These are phyloP conservation scores for Crithidia bombi DNA, from an alignment of 208 protist species.

Conservation along the genomic window DNA sequence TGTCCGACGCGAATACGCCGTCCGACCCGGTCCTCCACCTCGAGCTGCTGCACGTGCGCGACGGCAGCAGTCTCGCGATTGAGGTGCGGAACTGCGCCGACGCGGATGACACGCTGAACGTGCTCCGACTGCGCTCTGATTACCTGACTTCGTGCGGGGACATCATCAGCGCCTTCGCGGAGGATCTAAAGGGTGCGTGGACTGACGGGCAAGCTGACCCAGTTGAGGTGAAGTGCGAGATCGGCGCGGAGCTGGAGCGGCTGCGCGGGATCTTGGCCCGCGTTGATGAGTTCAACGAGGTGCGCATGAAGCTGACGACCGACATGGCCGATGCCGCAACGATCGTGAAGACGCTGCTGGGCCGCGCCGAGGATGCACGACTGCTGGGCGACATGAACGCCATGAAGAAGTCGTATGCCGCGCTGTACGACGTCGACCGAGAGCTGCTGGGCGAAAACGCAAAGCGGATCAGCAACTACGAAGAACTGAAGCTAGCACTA, in stretches of 20 bases:
- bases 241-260: constrained; percentile 72
- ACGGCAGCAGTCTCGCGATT: constrained; percentile 56
- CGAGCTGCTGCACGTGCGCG: constrained; percentile 72
- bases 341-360: constrained; percentile 89
- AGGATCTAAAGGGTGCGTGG: constrained; percentile 41
- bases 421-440: constrained; percentile 85
- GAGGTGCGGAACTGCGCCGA: constrained; percentile 37
- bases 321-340: constrained; percentile 94
- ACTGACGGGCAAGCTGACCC: constrained; percentile 32
- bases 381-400: constrained; percentile 83
- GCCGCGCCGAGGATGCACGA: constrained; percentile 92
- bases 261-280: constrained; percentile 63
- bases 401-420: constrained; percentile 85
- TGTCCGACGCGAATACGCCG: constrained; percentile 40
- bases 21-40: constrained; percentile 35
- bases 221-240: constrained; percentile 56
- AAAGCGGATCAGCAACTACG: constrained; percentile 94
- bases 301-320: constrained; percentile 88
- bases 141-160: constrained; percentile 87
- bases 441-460: constrained; percentile 93
- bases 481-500: constrained; percentile 82
- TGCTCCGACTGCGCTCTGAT: constrained; percentile 66
- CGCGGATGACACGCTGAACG: constrained; percentile 18
- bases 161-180: constrained; percentile 83
- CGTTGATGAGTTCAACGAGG: constrained; percentile 89